Base-by-base conservation (phyloP, 176 grass and related monocot species). In the Leersia perrieri region DNA sequence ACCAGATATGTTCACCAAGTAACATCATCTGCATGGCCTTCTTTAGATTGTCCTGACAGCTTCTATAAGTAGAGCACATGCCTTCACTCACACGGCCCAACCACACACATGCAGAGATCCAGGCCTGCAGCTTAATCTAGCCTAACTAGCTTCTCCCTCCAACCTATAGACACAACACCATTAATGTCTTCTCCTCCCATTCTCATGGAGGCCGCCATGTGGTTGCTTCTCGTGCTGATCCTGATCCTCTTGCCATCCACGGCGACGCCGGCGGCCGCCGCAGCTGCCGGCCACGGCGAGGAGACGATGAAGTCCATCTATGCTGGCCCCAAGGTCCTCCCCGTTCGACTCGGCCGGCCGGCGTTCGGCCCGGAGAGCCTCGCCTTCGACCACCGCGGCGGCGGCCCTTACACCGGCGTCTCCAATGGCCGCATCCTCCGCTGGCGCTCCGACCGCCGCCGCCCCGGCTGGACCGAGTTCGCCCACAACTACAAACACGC, bases 321-420 rank as follows among this genome's bases (percentile, higher is more conserved):
- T 82, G 60, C 71, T 1, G 80, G 86, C 5, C 79, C 25, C 13
- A 68, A 13, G 18, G 67, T 89, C 15, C 1, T 91, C 27, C 78
- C 77, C 47, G 64, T 98, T 32, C 53, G 66, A 25, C 73, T 98
- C 0, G 72, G 33, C 66, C 45, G 66, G 7, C 87, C 87, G 12
- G 86, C 33, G 55, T 83, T 88, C 77, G 96, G 96, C 7, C 90
- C 96, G 3, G 96, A 98, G 90, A 98, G 96, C 92, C 78, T 98
- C 66, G 88, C 76, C 60, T 98, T 98, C 86, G 95, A 98, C 79
- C 84, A 64, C 38, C 82, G 11, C 27, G 95, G 88, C 49, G 65
- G 63, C 15, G 92, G 95, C 0, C 95, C 95, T 4, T 98, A 95
- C 82, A 95, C 90, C 31, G 92, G 95, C 23, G 86, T 98, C 72